Base-by-base conservation (phyloP, 2,329 filamentous ascomycete genomes). In the Colletotrichum somersetense region DNA sequence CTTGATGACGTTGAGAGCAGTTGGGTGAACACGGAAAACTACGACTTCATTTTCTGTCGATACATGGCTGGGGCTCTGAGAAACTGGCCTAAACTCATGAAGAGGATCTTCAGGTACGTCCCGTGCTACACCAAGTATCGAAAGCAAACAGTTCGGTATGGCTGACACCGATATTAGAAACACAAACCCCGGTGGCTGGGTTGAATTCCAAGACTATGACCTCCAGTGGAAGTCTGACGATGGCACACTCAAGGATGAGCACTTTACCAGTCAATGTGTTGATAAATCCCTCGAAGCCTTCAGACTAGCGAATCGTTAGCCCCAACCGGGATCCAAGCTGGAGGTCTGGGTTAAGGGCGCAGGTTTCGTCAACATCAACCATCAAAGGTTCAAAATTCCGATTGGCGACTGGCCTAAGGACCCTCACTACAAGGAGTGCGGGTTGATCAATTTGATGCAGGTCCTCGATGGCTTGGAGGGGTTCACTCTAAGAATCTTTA, bases 1-100 rank as follows among this genome's bases (percentile, higher is more conserved):
- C 86, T 92, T 44, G 91, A 92, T 77, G 90, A 93, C 77, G 87
- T 88, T 38, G 89, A 90, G 77, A 83, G 86, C 30, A 74, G 77
- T 6, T 84, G 83, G 83, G 79, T 82, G 74, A 81, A 80, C 77
- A 5, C 53, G 7, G 75, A 79, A 53, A 76, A 76, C 64, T 81
- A 80, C 64, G 78, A 80, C 72, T 80, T 76, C 73, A 78, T 83
- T 74, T 80, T 81, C 40, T 67, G 64, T 42, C 61, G 72, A 8
- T 64, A 65, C 46, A 52, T 74, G 61, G 65, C 72, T 10, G 68
- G 26, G 3, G 23, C 66, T 18, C 57, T 73, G 3, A 18, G 12
- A 30, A 30, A 73, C 5, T 73, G 71, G 71, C 66, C 66, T 5
- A 57, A 59, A 35, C 44, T 73, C 5, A 57, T 66, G n/a, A 14